Evolutionary conservation across 176 grass and related monocot genomes (phyloP).

Genomic region (Carex parvula): DNA sequence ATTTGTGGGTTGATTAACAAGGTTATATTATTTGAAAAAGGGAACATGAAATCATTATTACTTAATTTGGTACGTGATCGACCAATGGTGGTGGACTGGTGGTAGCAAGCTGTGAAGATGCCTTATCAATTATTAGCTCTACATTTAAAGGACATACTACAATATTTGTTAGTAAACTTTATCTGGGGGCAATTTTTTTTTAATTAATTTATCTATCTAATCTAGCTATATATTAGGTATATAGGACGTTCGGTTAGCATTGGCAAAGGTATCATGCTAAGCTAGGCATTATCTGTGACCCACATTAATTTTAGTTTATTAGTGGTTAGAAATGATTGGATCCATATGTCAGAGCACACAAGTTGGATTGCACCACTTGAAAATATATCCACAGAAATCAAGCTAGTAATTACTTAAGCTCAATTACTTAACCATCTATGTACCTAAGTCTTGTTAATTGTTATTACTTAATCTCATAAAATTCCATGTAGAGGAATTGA

Average conservation of each 20-base stretch:
- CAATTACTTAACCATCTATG: not conserved
- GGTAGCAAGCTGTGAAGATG: not conserved
- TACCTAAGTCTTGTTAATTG: not conserved
- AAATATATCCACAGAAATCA: not conserved
- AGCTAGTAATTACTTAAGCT: not conserved
- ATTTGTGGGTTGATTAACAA: not conserved
- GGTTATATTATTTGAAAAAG: not conserved
- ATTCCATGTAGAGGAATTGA: not conserved
- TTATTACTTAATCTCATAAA: not conserved
- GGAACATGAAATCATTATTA: conserved; percentile 11
- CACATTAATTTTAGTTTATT: not conserved
- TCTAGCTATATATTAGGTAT: not conserved
- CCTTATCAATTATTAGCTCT: conserved; percentile 10
- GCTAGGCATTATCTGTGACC: not conserved
- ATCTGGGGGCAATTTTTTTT: not conserved
- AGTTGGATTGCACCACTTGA: not conserved
- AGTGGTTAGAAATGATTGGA: not conserved
- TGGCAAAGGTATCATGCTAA: not conserved
- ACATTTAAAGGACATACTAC: not conserved
- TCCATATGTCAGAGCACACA: not conserved
- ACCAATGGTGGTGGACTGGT: not conserved
- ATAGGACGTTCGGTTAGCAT: not conserved
- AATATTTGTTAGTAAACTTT: not conserved
- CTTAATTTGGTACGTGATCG: not conserved
- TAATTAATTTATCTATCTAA: not conserved